phyloP scores from a whole-genome alignment of 2,329 filamentous ascomycete species.

The Calonectria hawksworthii region DNA sequence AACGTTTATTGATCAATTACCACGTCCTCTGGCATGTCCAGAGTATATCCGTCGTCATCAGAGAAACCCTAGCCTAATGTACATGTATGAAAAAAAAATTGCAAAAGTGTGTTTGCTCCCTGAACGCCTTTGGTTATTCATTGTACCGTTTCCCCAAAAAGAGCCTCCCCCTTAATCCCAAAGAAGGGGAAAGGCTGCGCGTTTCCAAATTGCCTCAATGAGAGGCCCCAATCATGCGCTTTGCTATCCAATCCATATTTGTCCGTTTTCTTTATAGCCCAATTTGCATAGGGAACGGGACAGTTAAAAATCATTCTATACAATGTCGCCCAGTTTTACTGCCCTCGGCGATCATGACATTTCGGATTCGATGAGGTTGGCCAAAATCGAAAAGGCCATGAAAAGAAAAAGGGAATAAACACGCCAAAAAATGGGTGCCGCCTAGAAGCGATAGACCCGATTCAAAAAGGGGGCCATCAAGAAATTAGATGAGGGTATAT shows the following conservation, averaged over 20 bases:
- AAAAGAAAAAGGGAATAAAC: neutral
- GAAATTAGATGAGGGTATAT: neutral
- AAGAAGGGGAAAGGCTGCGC: no score
- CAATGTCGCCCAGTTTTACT: neutral
- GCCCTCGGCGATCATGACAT: neutral
- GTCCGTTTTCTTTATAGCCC: neutral
- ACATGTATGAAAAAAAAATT: neutral
- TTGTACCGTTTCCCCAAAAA: neutral
- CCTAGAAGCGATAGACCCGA: neutral
- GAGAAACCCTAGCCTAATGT: neutral
- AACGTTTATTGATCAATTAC: conserved; percentile 1
- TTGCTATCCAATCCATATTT: neutral
- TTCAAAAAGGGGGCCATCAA: neutral
- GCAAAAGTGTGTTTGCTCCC: neutral
- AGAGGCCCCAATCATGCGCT: neutral
- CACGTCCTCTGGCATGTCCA: neutral
- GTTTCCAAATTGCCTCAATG: neutral
- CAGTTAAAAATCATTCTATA: neutral
- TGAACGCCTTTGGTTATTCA: neutral
- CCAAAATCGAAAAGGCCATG: neutral
- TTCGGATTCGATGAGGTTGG: neutral
- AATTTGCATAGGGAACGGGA: neutral
- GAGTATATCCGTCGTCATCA: conserved; percentile 3
- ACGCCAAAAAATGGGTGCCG: neutral
- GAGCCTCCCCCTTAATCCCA: neutral